Base-by-base conservation (phyloP, 352 stramenopile genomes). In the Pythium phragmitis region DNA sequence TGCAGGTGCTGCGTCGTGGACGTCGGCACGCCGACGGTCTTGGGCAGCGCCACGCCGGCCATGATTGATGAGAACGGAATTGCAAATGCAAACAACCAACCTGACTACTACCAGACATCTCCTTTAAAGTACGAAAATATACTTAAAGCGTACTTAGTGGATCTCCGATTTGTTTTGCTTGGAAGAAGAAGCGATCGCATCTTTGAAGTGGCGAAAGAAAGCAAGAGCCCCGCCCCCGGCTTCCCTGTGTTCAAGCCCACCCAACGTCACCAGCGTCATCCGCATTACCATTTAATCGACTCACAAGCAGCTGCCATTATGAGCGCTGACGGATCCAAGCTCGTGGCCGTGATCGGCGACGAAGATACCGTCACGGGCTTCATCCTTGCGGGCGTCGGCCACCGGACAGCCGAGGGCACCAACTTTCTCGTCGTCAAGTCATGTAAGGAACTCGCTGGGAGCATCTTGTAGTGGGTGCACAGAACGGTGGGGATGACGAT, bases 321-420 rank as follows among this genome's bases (percentile, higher is more conserved):
- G 79, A 90, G 79, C 58, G 83, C 57, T 2, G 57, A 95, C 57
- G 68, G 73, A 61, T 92, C 86, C 48, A 96, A 96, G 80, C 72
- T 96, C 9, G 82, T 96, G 50, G 87, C 73, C 21, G 87, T 96
- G 58, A 96, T 96, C 55, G 88, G 88, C 56, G 88, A 96, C 70
- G 88, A 99, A 88, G 97, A 99, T 74, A 99, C 97, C 9, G 96
- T 99, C 55, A 98, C 96, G 59, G 97, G 97, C 39, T 99, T 99
- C 79, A 92, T 99, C 57, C 89, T 99, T 33, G 96, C 97, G 36
- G 97, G 97, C 56, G 76, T 99, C 30, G 97, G 97, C 49, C 96
- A 99, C 71, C 87, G 96, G 63, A 99, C 93, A 39, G 88, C 94
- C 39, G 82, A 98, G 62, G 92, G 89, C 37, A 94, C 87, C 61